These are phyloP conservation scores for Leccinum subrobustum DNA, from an alignment of 1,284 basidiomycete genomes.

Conservation along the genomic window DNA sequence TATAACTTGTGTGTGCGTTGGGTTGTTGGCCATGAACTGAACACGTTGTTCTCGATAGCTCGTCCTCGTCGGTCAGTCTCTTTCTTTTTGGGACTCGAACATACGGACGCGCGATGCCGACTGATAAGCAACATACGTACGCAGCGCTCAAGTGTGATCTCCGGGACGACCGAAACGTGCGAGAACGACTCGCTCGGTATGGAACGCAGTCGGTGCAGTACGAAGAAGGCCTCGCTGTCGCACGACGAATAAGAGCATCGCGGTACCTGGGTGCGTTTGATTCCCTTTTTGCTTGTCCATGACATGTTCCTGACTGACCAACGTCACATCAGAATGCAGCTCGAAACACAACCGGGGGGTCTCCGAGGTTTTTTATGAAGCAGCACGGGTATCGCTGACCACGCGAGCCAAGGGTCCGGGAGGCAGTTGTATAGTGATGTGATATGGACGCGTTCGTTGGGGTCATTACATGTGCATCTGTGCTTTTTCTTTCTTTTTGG, in stretches of 20 bases:
- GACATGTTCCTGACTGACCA: constrained; percentile 1
- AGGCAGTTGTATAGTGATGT: constrained; percentile 56
- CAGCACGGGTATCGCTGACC: constrained; percentile 79
- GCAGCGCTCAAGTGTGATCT: constrained; percentile 94
- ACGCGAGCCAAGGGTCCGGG: constrained; percentile 68
- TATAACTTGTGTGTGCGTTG: constrained; percentile 27
- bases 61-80: constrained; percentile 78
- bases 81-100: background rate
- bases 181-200: constrained; percentile 67
- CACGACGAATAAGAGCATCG: constrained; percentile 87
- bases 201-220: constrained; percentile 78
- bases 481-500: constrained; percentile 3
- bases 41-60: constrained; percentile 44
- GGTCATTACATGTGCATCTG: background rate
- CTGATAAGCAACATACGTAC: constrained; percentile 10
- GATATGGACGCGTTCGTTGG: constrained; percentile 24
- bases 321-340: constrained; percentile 73
- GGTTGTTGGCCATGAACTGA: constrained; percentile 8
- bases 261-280: constrained; percentile 77
- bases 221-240: constrained; percentile 85
- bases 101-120: background rate
- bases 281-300: background rate
- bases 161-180: constrained; percentile 70
- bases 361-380: constrained; percentile 87
- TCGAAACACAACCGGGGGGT: constrained; percentile 96